These are phyloP conservation scores for Mortierella polycephala DNA, from an alignment of 371 early-diverging fungal species.

Conservation along the genomic window DNA sequence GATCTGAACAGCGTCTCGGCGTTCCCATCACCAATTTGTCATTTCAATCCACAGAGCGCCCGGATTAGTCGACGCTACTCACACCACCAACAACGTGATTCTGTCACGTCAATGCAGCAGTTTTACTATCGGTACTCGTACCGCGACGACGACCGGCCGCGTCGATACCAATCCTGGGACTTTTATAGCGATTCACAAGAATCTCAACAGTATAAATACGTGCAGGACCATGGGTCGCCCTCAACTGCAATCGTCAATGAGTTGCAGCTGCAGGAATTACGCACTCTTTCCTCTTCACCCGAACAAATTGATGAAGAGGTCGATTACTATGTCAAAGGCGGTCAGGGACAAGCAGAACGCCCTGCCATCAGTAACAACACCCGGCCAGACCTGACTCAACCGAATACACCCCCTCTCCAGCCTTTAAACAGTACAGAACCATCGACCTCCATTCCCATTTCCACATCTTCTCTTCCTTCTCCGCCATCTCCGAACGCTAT, in stretches of 20 bases:
- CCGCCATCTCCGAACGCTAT: too few species aligned
- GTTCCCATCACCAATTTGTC: slow-evolving; percentile 5
- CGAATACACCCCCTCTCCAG: too few species aligned
- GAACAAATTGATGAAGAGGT: not conserved
- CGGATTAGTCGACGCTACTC: slow-evolving; percentile 16
- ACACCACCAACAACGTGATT: slow-evolving; percentile 31
- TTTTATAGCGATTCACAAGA: not conserved
- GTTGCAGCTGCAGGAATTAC: not conserved
- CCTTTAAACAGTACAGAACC: too few species aligned
- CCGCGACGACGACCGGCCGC: not conserved
- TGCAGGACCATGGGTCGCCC: too few species aligned
- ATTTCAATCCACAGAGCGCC: slow-evolving; percentile 1
- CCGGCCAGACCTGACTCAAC: too few species aligned
- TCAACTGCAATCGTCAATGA: not conserved
- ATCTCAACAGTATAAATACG: not conserved
- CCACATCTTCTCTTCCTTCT: too few species aligned
- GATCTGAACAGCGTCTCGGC: slow-evolving; percentile 3
- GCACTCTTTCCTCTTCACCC: too few species aligned
- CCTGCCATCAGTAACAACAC: too few species aligned
- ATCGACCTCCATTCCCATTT: too few species aligned
- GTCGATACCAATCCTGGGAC: not conserved
- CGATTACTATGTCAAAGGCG: too few species aligned
- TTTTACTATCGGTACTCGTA: slow-evolving; percentile 17
- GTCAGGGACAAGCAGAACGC: too few species aligned
- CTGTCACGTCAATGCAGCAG: slow-evolving; percentile 48